phyloP scores from a whole-genome alignment of 768 basidiomycete genomes.

The Suillus plorans region DNA sequence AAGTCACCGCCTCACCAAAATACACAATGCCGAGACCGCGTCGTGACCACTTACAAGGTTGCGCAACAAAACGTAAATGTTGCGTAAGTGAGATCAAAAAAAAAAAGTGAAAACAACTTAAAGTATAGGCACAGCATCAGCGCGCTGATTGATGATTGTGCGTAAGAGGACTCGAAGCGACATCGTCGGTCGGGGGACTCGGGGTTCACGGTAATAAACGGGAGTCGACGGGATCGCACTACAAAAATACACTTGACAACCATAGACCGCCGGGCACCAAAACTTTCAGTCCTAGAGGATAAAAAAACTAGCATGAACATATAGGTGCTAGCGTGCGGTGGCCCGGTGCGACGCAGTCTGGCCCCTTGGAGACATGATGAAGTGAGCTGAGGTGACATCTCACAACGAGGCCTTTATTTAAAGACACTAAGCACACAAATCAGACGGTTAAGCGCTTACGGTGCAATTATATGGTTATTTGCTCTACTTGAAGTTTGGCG shows the following conservation, averaged over 20 bases:
- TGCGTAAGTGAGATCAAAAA: neutral
- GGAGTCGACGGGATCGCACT: neutral
- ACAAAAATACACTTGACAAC: neutral
- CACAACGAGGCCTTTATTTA: slow-evolving; percentile 2
- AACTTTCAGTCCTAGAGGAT: neutral
- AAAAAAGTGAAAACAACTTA: neutral
- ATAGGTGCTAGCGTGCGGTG: neutral
- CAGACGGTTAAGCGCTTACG: slow-evolving; percentile 1
- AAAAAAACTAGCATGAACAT: neutral
- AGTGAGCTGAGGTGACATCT: neutral
- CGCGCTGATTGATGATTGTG: too few relatives aligned
- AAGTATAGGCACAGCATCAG: neutral
- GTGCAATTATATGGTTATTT: neutral
- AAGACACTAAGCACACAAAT: neutral
- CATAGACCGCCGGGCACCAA: neutral
- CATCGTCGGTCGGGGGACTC: neutral
- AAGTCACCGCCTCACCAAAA: neutral
- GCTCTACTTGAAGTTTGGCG: neutral
- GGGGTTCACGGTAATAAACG: neutral
- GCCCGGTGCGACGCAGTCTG: neutral
- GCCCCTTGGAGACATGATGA: neutral
- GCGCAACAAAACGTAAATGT: neutral
- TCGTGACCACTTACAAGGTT: neutral
- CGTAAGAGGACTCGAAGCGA: neutral
- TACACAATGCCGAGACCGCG: too few relatives aligned